Conservation (phyloP, 371 early-diverging fungal genomes). For the Coemansia sp. region DNA sequence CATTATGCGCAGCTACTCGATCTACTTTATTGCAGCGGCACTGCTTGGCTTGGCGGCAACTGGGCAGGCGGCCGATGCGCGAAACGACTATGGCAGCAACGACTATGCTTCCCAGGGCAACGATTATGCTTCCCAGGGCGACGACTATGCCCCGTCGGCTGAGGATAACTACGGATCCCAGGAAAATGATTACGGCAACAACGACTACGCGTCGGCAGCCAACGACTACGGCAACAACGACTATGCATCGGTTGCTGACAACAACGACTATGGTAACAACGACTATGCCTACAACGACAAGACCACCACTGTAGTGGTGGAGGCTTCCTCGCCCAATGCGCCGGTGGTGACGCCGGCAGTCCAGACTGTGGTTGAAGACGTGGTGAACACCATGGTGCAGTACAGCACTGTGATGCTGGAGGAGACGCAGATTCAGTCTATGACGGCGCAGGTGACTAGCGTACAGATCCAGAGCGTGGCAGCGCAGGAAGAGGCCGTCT, state of each 20-base stretch:
- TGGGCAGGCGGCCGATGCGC: not conserved
- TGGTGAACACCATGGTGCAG: conserved; percentile 34
- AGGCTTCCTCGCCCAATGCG: conserved; percentile 24
- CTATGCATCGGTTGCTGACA: not conserved
- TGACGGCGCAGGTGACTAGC: conserved; percentile 31
- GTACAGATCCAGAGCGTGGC: conserved; percentile 38
- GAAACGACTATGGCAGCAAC: not conserved
- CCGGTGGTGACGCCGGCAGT: conserved; percentile 33
- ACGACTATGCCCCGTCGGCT: not conserved
- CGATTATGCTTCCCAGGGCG: not conserved
- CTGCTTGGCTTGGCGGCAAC: conserved; percentile 31
- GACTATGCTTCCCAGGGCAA: not conserved
- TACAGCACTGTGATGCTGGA: conserved; percentile 39
- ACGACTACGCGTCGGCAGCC: conserved; percentile 3
- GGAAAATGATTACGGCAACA: not conserved
- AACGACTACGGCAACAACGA: conserved; percentile 5
- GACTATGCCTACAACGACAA: conserved; percentile 15
- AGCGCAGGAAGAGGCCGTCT: conserved; percentile 32
- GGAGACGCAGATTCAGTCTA: conserved; percentile 30
- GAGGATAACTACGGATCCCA: conserved; percentile 4
- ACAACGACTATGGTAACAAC: conserved; percentile 3
- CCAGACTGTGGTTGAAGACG: conserved; percentile 36
- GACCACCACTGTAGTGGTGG: conserved; percentile 29
- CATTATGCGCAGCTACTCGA: conserved; percentile 37
- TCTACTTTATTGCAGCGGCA: conserved; percentile 20